phyloP scores from a whole-genome alignment of 768 basidiomycete genomes.

The Kwoniella bestiolae region DNA sequence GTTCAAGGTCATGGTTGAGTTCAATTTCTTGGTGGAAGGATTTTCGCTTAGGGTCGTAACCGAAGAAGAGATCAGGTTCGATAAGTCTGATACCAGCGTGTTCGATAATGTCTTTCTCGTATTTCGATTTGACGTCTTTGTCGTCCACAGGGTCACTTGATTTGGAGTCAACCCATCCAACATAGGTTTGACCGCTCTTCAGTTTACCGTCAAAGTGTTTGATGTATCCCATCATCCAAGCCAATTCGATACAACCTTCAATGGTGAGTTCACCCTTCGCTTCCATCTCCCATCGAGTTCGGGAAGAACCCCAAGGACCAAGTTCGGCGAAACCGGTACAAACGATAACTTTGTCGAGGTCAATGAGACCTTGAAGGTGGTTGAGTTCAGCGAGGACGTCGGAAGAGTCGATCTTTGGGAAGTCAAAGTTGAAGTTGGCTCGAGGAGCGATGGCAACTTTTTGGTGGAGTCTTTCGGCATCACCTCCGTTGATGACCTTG shows the following conservation, averaged over 20 bases:
- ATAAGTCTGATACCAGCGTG: conserved; percentile 94
- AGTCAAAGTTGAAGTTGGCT: conserved; percentile 96
- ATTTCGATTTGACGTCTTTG: conserved; percentile 90
- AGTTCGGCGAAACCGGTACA: conserved; percentile 97
- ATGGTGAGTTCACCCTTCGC: conserved; percentile 96
- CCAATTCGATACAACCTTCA: conserved; percentile 98
- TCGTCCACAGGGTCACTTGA: conserved; percentile 92
- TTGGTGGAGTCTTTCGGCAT: conserved; percentile 89
- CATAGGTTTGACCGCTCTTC: conserved; percentile 87
- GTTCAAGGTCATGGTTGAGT: conserved; percentile 92
- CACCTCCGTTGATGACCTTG: conserved; percentile 83
- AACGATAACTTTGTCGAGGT: conserved; percentile 94
- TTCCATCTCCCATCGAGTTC: conserved; percentile 99
- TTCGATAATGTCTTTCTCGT: conserved; percentile 88
- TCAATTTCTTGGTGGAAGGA: conserved; percentile 96
- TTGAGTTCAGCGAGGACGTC: conserved; percentile 73
- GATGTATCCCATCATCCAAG: conserved; percentile 99
- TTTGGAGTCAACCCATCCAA: conserved; percentile 98
- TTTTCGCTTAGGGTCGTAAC: conserved; percentile 97
- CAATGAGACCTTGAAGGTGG: conserved; percentile 82
- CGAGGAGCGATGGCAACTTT: conserved; percentile 91
- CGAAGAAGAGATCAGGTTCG: conserved; percentile 96
- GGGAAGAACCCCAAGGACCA: conserved; percentile 96
- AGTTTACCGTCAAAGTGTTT: conserved; percentile 98
- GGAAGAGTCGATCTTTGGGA: conserved; percentile 77